These are phyloP conservation scores for Hamiltosporidium tvaerminnensis DNA, from an alignment of 371 early-diverging fungal species.

Conservation along the genomic window DNA sequence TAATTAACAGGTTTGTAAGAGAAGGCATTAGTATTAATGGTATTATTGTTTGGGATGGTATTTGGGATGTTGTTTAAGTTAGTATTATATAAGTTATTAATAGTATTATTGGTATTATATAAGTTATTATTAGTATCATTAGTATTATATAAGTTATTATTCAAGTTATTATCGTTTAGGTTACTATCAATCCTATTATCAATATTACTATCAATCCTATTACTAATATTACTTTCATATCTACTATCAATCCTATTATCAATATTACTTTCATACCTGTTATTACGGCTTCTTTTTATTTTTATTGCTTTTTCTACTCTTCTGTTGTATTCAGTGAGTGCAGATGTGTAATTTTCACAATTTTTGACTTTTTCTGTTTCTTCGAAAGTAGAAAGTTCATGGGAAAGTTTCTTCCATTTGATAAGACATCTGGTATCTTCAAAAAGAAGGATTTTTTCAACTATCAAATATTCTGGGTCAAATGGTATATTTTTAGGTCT, in stretches of 20 bases:
- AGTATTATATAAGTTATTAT: too few species aligned
- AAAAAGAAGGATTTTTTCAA: slow-evolving; percentile 40
- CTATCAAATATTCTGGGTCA: slow-evolving; percentile 42
- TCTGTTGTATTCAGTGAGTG: slow-evolving; percentile 34
- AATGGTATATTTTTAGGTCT: slow-evolving; percentile 19
- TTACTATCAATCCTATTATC: too few species aligned
- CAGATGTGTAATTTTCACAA: slow-evolving; percentile 53
- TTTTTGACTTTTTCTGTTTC: slow-evolving; percentile 56
- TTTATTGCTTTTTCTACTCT: background rate
- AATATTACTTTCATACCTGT: slow-evolving; percentile 3
- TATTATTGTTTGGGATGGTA: too few species aligned
- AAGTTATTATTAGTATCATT: too few species aligned
- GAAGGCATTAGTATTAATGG: too few species aligned
- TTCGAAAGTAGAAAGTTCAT: slow-evolving; percentile 75
- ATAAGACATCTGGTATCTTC: slow-evolving; percentile 54
- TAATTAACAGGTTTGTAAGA: slow-evolving; percentile 38
- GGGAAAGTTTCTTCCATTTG: slow-evolving; percentile 74
- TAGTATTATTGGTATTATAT: too few species aligned
- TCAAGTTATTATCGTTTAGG: too few species aligned
- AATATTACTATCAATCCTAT: slow-evolving; percentile 56
- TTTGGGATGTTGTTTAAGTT: too few species aligned
- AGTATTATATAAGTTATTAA: too few species aligned
- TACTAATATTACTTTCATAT: slow-evolving; percentile 37
- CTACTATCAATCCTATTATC: background rate
- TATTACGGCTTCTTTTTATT: slow-evolving; percentile 32